A percentile compares a stretch with the other conserved stretches of the same genome.
These are phyloP conservation scores for Alternaria novae-zelandiae DNA, from an alignment of 2,329 filamentous ascomycete species.

Conservation along the genomic window DNA sequence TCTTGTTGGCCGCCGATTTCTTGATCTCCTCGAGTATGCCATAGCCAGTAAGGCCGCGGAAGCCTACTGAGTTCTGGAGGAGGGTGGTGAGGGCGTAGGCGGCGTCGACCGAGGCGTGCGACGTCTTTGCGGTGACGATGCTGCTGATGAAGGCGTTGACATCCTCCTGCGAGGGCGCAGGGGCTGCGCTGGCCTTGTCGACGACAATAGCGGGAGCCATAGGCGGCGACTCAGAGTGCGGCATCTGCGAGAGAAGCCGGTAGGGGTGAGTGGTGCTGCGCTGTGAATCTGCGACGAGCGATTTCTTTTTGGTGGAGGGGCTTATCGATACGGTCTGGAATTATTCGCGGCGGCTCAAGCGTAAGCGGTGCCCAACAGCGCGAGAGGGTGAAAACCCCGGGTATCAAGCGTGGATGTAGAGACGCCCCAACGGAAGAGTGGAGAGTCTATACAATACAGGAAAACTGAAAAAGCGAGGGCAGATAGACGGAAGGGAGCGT, in stretches of 20 bases:
- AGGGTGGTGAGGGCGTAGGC: slow-evolving; percentile 70
- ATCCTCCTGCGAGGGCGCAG: slow-evolving; percentile 55
- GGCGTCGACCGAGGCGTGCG: slow-evolving; percentile 65
- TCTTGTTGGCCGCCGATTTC: slow-evolving; percentile 91
- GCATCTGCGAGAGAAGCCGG: slow-evolving; percentile 47
- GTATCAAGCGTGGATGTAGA: slow-evolving; percentile 27
- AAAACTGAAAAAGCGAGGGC: slow-evolving; percentile 23
- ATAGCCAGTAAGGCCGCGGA: slow-evolving; percentile 67
- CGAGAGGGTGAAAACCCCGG: slow-evolving; percentile 15
- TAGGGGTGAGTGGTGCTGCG: slow-evolving; percentile 5
- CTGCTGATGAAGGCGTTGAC: slow-evolving; percentile 51
- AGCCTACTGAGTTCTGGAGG: slow-evolving; percentile 69
- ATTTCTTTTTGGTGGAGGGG: slow-evolving; percentile 37
- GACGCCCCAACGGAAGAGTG: slow-evolving; percentile 37
- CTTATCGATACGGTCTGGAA: slow-evolving; percentile 38
- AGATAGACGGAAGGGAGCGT: slow-evolving; percentile 16
- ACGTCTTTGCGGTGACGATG: slow-evolving; percentile 59
- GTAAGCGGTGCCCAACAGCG: slow-evolving; percentile 19
- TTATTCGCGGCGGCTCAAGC: slow-evolving; percentile 19
- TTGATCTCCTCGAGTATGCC: slow-evolving; percentile 68
- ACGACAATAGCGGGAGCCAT: slow-evolving; percentile 57
- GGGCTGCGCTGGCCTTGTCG: slow-evolving; percentile 51
- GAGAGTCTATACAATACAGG: slow-evolving; percentile 38
- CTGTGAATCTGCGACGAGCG: slow-evolving; percentile 10
- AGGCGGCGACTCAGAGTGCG: slow-evolving; percentile 58